Evolutionary conservation across 148 eudicot species (phyloP), one percentile per base, ranked within the genome.

Genomic region (Vaccinium macrocarpon): DNA sequence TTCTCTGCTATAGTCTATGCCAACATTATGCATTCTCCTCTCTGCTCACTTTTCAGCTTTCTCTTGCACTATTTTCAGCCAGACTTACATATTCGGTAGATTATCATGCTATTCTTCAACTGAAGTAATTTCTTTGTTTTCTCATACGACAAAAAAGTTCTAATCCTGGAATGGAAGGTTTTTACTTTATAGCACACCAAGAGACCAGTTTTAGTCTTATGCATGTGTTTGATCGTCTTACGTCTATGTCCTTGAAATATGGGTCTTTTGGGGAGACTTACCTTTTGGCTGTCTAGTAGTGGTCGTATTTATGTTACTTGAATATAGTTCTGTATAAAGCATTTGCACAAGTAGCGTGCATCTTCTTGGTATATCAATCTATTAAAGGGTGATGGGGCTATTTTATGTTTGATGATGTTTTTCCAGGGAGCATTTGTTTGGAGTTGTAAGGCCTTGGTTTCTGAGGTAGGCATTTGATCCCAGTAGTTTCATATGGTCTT

Each of bases 401-500:
- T 75, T 50, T 77, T 71, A 85, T 68, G 70, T 79, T 51, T 78
- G 0, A 76, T 81, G 64, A 82, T 66, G 9, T 86, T 57, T 57
- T 85, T 87, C 48, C 91, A 97, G 99, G 99, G 99, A 87, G 99
- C 99, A 53, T 95, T 89, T 87, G 85, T 97, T 88, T 97, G 99
- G 99, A 95, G 96, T 88, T 89, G 93, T 87, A 95, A 91, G 89
- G 96, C 98, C 82, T 89, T 97, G 87, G 94, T 97, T 86, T 84
- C 97, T 77, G 99, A 97, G 97, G 99, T 97, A 89, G 88, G 27
- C 56, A 13, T 25, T 83, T 51, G 51, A 64, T 51, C 76, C 56
- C 53, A 80, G 80, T 62, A 80, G 76, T 51, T 53, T 55, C 73
- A 21, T 62, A 21, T 42, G 51, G 15, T 51, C 74, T 38, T 42